Conservation (phyloP, 805 yeast species). For the Debaryomyces hansenii region DNA sequence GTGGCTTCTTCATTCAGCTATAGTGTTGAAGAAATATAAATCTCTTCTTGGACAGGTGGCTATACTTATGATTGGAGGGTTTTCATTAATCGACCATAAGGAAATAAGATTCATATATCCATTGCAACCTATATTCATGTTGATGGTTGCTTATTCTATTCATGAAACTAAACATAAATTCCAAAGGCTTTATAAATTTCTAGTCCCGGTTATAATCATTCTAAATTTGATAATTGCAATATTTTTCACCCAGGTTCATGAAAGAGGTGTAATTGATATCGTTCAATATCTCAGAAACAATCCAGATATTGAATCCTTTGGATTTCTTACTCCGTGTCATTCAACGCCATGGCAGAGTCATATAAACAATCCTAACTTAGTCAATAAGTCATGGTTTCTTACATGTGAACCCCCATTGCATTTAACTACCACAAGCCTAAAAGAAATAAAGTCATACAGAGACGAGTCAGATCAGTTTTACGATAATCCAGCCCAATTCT, state of each 20-base stretch:
- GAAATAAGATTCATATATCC: constrained; percentile 91
- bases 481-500: constrained; percentile 58
- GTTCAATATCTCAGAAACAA: constrained; percentile 49
- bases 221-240: constrained; percentile 44
- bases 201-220: constrained; percentile 21
- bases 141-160: constrained; percentile 48
- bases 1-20: constrained; percentile 37
- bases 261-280: constrained; percentile 80
- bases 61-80: constrained; percentile 48
- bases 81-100: constrained; percentile 76
- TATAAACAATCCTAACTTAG: constrained; percentile 56
- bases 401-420: constrained; percentile 90
- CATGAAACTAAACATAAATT: neutral
- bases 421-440: constrained; percentile 15
- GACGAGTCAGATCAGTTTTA: constrained; percentile 90
- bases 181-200: neutral
- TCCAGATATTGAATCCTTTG: constrained; percentile 51
- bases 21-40: constrained; percentile 8
- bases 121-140: constrained; percentile 69
- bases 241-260: constrained; percentile 70
- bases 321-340: constrained; percentile 93
- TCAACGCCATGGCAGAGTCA: constrained; percentile 95
- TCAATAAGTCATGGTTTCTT: constrained; percentile 60
- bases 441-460: constrained; percentile 47
- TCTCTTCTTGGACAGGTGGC: constrained; percentile 24